These are phyloP conservation scores for Neoascochyta sp. DNA, from an alignment of 2,329 filamentous ascomycete species.

Conservation along the genomic window DNA sequence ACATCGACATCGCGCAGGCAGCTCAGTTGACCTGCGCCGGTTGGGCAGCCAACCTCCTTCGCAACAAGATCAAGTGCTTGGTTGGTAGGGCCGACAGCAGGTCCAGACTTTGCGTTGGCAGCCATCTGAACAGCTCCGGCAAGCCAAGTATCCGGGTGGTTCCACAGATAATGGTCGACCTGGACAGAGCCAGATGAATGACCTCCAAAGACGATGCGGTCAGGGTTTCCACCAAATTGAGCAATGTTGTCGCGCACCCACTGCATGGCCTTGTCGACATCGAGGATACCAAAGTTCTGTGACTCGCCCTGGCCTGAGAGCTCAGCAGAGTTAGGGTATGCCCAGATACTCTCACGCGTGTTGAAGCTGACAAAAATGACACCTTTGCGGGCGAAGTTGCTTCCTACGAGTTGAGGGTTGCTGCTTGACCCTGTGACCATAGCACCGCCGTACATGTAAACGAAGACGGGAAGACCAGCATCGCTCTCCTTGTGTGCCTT, in stretches of 20 bases:
- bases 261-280: conserved; percentile 37
- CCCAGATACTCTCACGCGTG: conserved; percentile 36
- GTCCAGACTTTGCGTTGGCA: conserved; percentile 24
- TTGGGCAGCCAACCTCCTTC: conserved; percentile 19
- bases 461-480: conserved; percentile 30
- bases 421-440: conserved; percentile 43
- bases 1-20: conserved; percentile 20
- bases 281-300: conserved; percentile 37
- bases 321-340: conserved; percentile 42
- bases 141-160: conserved; percentile 19
- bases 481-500: neutral
- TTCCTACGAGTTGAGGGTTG: conserved; percentile 43
- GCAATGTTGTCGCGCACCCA: conserved; percentile 38
- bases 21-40: conserved; percentile 15
- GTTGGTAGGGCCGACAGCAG: conserved; percentile 17
- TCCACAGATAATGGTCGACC: conserved; percentile 25
- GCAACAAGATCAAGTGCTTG: conserved; percentile 23
- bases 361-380: conserved; percentile 26
- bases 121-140: conserved; percentile 22
- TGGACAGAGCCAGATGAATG: conserved; percentile 26
- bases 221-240: conserved; percentile 41
- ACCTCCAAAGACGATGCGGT: conserved; percentile 45
- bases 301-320: conserved; percentile 15
- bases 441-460: conserved; percentile 46
- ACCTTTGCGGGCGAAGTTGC: conserved; percentile 31